A percentile compares a stretch with the other conserved stretches of the same genome.
These are phyloP conservation scores for Trypethelium eluteriae DNA, from an alignment of 495 filamentous ascomycete genomes.

Conservation along the genomic window DNA sequence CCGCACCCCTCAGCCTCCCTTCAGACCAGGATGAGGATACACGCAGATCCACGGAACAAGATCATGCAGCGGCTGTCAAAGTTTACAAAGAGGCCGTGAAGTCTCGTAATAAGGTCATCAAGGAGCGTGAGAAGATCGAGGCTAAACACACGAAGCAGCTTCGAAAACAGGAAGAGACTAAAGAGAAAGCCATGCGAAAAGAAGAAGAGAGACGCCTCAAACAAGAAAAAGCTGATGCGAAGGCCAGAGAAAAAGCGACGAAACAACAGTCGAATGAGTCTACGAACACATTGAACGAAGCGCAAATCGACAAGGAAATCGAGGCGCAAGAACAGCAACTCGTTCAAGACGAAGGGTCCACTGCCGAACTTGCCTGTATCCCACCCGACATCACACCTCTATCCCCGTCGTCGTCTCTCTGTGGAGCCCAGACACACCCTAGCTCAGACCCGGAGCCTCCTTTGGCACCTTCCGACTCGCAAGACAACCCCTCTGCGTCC, in stretches of 20 bases:
- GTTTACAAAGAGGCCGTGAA: conserved; percentile 55
- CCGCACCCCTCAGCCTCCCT: conserved; percentile 43
- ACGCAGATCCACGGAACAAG: conserved; percentile 58
- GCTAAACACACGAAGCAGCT: conserved; percentile 47
- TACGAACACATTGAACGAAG: conserved; percentile 12
- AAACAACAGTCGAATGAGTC: conserved; percentile 17
- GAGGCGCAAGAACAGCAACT: conserved; percentile 22
- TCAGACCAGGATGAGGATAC: conserved; percentile 51
- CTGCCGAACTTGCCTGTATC: conserved; percentile 15
- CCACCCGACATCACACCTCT: not conserved
- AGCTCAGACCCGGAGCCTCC: too few relatives aligned
- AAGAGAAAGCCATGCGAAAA: conserved; percentile 13
- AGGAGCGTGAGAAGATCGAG: conserved; percentile 48
- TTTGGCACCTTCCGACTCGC: too few relatives aligned
- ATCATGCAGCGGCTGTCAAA: conserved; percentile 50
- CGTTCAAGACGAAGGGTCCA: conserved; percentile 1
- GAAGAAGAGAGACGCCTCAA: conserved; percentile 25
- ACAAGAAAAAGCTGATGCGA: conserved; percentile 33
- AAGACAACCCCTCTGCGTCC: conserved; percentile 5
- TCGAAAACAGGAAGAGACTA: conserved; percentile 35
- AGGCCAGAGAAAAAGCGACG: conserved; percentile 32
- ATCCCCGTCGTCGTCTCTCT: too few relatives aligned
- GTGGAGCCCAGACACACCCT: too few relatives aligned
- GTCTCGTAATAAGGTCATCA: conserved; percentile 54
- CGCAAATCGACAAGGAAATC: conserved; percentile 20